Evolutionary conservation across 805 yeast genomes (phyloP).

Genomic region (Kluyveromyces dobzhanskii): DNA sequence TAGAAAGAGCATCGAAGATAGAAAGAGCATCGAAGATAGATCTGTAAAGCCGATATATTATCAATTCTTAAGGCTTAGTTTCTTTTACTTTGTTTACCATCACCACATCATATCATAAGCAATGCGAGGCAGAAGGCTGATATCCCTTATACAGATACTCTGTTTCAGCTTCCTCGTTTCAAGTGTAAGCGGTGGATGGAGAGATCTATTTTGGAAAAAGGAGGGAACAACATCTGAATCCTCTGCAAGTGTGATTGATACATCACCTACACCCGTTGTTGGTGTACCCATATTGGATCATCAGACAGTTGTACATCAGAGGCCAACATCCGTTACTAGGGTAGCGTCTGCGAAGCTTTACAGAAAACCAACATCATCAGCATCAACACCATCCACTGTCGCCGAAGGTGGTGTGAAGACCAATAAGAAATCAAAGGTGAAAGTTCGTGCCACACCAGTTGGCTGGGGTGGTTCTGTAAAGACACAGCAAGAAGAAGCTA

Average conservation of each 20-base stretch:
- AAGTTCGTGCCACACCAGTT: neutral
- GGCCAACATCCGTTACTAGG: neutral
- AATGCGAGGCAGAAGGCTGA: too few relatives aligned
- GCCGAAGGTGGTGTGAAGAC: neutral
- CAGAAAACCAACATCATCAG: neutral
- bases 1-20: too few relatives aligned
- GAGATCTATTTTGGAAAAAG: too few relatives aligned
- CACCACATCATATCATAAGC: too few relatives aligned
- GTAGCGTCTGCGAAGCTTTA: neutral
- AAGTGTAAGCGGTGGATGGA: too few relatives aligned
- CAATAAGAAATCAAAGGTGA: neutral
- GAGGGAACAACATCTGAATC: too few relatives aligned
- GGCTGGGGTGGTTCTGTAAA: neutral
- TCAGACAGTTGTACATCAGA: neutral
- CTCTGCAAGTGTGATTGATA: neutral
- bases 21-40: too few relatives aligned
- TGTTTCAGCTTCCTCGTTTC: too few relatives aligned
- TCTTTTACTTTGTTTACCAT: too few relatives aligned
- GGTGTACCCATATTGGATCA: conserved; percentile 1
- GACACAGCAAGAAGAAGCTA: neutral
- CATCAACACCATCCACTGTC: neutral
- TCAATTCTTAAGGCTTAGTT: too few relatives aligned
- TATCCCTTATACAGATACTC: too few relatives aligned
- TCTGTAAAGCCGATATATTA: too few relatives aligned
- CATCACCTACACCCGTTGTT: neutral